Percentiles rank a stretch among this genome's conserved stretches.
These are phyloP conservation scores for Whalleya microplaca DNA, from an alignment of 2,329 filamentous ascomycete species.

Conservation along the genomic window DNA sequence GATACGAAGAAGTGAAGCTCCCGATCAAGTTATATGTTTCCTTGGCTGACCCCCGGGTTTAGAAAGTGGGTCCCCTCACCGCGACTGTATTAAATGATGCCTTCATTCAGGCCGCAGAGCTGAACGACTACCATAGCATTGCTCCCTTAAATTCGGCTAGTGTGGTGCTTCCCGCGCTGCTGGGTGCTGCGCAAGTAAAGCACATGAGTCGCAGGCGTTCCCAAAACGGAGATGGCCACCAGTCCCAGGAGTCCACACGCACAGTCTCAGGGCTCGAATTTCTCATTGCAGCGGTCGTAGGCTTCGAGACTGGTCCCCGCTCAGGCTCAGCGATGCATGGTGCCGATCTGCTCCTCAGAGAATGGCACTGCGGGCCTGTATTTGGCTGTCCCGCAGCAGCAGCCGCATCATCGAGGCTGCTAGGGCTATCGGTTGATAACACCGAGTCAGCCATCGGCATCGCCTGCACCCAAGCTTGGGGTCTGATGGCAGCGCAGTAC, in stretches of 20 bases:
- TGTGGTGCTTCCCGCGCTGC: constrained; percentile 36
- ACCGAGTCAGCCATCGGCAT: constrained; percentile 44
- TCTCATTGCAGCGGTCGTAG: constrained; percentile 40
- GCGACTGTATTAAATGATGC: constrained; percentile 47
- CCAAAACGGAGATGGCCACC: neutral
- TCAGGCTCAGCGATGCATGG: constrained; percentile 39
- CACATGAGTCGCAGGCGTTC: constrained; percentile 1
- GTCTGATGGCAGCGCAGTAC: constrained; percentile 47
- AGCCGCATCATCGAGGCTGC: constrained; percentile 32
- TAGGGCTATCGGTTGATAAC: constrained; percentile 33
- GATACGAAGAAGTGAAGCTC: constrained; percentile 32
- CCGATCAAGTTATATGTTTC: too few relatives aligned
- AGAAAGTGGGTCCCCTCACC: constrained; percentile 38
- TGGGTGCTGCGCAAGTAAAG: constrained; percentile 35
- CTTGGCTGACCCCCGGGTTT: neutral
- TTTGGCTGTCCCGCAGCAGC: constrained; percentile 44
- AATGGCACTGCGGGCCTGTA: constrained; percentile 46
- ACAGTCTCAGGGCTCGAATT: constrained; percentile 36
- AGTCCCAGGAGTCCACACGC: constrained; percentile 6
- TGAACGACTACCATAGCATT: constrained; percentile 47
- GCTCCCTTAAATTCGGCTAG: constrained; percentile 37
- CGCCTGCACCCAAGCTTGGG: constrained; percentile 44
- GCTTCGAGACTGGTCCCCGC: constrained; percentile 43
- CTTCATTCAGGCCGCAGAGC: constrained; percentile 48
- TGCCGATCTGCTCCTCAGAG: constrained; percentile 40